Conservation (phyloP, 176 grass and related monocot genomes). For the Canna indica region DNA sequence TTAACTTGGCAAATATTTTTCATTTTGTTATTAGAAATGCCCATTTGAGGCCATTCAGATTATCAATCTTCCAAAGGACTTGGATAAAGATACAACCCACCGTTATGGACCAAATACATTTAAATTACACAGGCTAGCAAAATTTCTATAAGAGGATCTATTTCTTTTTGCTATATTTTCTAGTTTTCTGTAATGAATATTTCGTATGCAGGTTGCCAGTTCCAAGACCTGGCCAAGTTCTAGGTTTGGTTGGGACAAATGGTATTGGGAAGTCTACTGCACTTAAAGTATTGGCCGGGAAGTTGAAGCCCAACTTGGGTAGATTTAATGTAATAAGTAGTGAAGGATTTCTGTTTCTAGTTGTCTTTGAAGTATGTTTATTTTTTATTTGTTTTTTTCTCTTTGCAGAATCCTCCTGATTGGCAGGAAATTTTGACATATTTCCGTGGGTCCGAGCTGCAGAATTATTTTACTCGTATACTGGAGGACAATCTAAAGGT, state of each 20-base stretch:
- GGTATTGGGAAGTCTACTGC: constrained; percentile 84
- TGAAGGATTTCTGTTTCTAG: background rate
- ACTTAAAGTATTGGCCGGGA: constrained; percentile 63
- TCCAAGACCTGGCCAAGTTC: constrained; percentile 71
- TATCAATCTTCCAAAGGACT: constrained; percentile 65
- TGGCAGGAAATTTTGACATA: constrained; percentile 74
- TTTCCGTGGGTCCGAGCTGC: constrained; percentile 70
- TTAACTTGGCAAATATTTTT: too few species aligned
- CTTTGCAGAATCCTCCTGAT: constrained; percentile 62
- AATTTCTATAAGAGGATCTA: too few species aligned
- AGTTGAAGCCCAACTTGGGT: constrained; percentile 76
- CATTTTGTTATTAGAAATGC: constrained; percentile 50
- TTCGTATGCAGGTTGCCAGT: too few species aligned
- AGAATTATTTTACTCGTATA: constrained; percentile 65
- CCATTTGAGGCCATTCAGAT: constrained; percentile 86
- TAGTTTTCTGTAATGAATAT: too few species aligned
- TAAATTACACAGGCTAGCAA: constrained; percentile 59
- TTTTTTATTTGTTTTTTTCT: too few species aligned
- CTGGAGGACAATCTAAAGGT: constrained; percentile 79
- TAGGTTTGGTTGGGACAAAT: constrained; percentile 74
- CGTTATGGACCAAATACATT: constrained; percentile 83
- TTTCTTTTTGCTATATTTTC: too few species aligned
- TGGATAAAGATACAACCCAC: constrained; percentile 77
- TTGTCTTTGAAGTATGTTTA: constrained; percentile 18
- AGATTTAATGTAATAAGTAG: constrained; percentile 52